Base-by-base conservation (phyloP, 768 basidiomycete species). In the Termitomyces sp. region DNA sequence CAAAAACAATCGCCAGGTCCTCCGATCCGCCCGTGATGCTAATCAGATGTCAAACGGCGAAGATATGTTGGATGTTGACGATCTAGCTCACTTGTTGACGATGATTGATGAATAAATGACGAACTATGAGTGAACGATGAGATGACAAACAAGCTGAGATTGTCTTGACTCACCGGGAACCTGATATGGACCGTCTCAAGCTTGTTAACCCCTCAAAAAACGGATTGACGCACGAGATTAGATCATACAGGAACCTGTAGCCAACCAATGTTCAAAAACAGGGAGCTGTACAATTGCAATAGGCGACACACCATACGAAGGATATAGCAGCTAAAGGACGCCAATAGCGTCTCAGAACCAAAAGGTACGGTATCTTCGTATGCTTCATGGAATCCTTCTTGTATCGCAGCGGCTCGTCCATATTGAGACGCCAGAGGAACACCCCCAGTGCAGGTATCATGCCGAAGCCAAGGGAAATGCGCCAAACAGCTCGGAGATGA, bases 401-500 rank as follows among this genome's bases (percentile, higher is more conserved):
- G 73, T 81, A 95, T 28, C 85, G 77, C 18, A 80, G 78, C 0
- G 94, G 91, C 67, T 95, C 91, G 38, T 86, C 81, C 89, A 95
- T 93, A 59, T 78, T 83, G 57, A 92, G 69, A 64, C 94, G 91
- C 92, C 94, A 95, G 58, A 92, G 68, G 68, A 96, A 86, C 18
- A 95, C 87, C 7, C 83, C 82, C 7, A 84, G 61, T 12, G 94
- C 93, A 33, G 94, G 94, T 53, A 96, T 69, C 45, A 88, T 75
- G 36, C 94, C 94, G 16, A 96, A 81, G 32, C 91, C 94, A 15
- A 96, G 82, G 32, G 93, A 91, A 40, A 91, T 66, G 52, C 94
- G 87, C 93, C 93, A 96, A 3, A 92, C 89, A 5, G 88, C 90
- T 24, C 89, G 83, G 50, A 96, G 85, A 70, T 94, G 94, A 62